Base-by-base conservation (phyloP, 768 basidiomycete species). In the Leccinellum luteum region DNA sequence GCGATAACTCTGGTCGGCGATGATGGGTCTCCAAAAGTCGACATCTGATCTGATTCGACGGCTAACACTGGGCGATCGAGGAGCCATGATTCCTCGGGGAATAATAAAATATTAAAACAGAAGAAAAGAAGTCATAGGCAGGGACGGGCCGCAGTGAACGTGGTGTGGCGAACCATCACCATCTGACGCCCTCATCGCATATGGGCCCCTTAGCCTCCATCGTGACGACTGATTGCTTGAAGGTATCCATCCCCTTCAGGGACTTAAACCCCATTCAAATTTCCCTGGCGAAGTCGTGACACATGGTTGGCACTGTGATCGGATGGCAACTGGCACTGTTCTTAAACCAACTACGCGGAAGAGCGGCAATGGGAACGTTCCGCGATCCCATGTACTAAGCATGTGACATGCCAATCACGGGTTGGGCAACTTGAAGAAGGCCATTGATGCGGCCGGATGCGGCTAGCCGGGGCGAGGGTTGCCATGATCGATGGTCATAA, bases 311-410 rank as follows among this genome's bases (percentile, higher is more conserved):
- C 19, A 15, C 13, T 47, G 23, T 59, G 67, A 69, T 66, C 61
- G 58, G n/a, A 23, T 25, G 4, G 52, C 35, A 15, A 4, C 9
- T 19, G 38, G 38, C 53, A 43, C 17, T 43, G 51, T 59, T 47
- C 57, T 31, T 48, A 48, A 52, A 47, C 35, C 45, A 58, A 34
- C 52, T 55, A 60, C 23, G 53, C 65, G 62, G 65, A 55, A 64
- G 58, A 62, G 55, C 68, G 68, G 68, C 51, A 32, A 65, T 60
- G 66, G 60, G 60, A 32, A 50, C 43, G 32, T 68, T 69, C 66
- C 66, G 64, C 54, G 61, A 61, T 58, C 44, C 52, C 56, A 58
- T 56, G 44, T 56, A 19, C 19, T 43, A 21, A 43, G 41, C 41
- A 19, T 43, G 41, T 43, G 41, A n/a, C 14, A 31, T 17, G 17